Percentiles rank a stretch among this genome's conserved stretches.
phyloP scores from a whole-genome alignment of 2,329 filamentous ascomycete species.

The Ceratocystis ficicola region DNA sequence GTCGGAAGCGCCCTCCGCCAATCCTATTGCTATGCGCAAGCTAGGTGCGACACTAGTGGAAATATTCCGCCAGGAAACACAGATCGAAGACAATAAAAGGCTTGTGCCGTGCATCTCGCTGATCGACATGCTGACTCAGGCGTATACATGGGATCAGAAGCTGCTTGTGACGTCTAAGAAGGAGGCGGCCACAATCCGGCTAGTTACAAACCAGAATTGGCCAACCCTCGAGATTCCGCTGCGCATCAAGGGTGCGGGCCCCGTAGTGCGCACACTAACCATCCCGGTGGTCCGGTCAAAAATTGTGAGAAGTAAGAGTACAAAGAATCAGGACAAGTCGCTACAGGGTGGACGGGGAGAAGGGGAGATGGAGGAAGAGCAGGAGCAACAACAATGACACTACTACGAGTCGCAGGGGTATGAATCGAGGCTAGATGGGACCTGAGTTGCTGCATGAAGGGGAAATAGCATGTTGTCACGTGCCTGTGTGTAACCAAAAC shows the following conservation, averaged over 20 bases:
- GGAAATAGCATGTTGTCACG: neutral
- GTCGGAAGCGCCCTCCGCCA: neutral
- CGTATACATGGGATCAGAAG: constrained; percentile 11
- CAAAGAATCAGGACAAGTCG: neutral
- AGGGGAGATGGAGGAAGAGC: no score
- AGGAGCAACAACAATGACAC: no score
- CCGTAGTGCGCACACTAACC: neutral
- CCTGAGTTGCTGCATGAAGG: neutral
- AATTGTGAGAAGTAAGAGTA: neutral
- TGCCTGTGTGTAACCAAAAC: neutral
- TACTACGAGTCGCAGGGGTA: no score
- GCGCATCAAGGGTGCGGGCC: neutral
- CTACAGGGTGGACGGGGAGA: neutral
- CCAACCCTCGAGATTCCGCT: constrained; percentile 8
- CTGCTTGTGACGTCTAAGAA: neutral
- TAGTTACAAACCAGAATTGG: neutral
- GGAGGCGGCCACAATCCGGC: neutral
- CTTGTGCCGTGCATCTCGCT: constrained; percentile 14
- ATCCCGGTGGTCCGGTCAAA: constrained; percentile 14
- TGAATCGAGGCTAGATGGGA: no score
- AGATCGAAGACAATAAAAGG: neutral
- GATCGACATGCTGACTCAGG: constrained; percentile 9
- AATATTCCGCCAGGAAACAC: constrained; percentile 4
- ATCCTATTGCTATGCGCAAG: constrained; percentile 1
- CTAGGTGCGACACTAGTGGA: constrained; percentile 15